These are phyloP conservation scores for Sambucus nigra DNA, from an alignment of 129 eudicot species.

Conservation along the genomic window DNA sequence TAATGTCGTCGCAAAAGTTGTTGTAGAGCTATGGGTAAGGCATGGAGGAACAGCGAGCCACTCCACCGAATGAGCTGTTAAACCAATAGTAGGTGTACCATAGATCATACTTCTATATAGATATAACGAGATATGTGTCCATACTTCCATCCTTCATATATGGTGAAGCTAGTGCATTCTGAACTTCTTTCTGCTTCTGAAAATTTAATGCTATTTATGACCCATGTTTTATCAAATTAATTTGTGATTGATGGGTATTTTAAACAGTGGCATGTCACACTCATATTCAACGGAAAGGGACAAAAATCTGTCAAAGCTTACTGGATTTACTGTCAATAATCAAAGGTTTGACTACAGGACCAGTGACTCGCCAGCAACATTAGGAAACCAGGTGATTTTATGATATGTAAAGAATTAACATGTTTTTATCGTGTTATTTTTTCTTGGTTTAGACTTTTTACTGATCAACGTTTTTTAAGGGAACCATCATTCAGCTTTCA, in stretches of 20 bases:
- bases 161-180: neutral
- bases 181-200: neutral
- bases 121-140: neutral
- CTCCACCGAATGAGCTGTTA: too few relatives aligned
- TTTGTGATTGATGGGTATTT: conserved; percentile 4
- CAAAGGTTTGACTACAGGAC: conserved; percentile 48
- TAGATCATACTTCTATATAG: too few relatives aligned
- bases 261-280: conserved; percentile 68
- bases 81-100: too few relatives aligned
- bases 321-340: conserved; percentile 27
- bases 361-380: conserved; percentile 34
- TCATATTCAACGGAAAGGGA: conserved; percentile 70
- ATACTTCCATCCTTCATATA: neutral
- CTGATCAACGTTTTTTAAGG: conserved; percentile 20
- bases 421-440: neutral
- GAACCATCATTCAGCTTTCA: conserved; percentile 64
- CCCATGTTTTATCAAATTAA: neutral
- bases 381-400: conserved; percentile 50
- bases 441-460: neutral
- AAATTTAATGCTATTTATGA: neutral
- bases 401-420: neutral
- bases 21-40: too few relatives aligned
- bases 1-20: too few relatives aligned
- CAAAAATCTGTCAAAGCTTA: conserved; percentile 36
- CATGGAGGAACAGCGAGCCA: too few relatives aligned